phyloP scores from a whole-genome alignment of 176 grass and related monocot genomes.

The Bolboschoenus planiculmis region DNA sequence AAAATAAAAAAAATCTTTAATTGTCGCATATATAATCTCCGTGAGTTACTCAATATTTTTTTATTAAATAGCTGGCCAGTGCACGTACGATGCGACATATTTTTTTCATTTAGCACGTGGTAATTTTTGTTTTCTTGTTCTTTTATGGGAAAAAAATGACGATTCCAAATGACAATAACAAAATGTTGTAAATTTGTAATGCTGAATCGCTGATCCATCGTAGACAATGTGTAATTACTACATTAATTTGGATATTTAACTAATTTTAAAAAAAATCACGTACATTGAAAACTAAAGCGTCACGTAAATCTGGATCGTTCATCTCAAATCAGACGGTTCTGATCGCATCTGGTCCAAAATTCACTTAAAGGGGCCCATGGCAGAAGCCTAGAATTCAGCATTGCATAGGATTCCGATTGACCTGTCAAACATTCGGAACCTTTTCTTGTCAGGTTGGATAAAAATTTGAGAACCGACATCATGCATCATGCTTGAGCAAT shows the following conservation, averaged over 20 bases:
- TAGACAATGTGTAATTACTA: background rate
- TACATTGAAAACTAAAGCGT: background rate
- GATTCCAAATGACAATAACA: background rate
- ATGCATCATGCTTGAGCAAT: too few species aligned
- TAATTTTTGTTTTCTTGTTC: background rate
- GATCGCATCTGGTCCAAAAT: background rate
- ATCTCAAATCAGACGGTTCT: background rate
- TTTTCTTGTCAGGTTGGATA: background rate
- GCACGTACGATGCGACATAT: background rate
- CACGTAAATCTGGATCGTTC: background rate
- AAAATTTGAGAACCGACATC: background rate
- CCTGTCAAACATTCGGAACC: background rate
- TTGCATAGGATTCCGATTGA: background rate
- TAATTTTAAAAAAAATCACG: too few species aligned
- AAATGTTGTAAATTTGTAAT: background rate
- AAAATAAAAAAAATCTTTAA: too few species aligned
- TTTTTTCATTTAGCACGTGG: background rate
- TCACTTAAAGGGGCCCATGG: background rate
- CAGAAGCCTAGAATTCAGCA: background rate
- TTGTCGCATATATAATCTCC: background rate
- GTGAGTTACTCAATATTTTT: background rate
- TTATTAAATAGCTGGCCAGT: background rate
- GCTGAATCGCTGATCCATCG: too few species aligned
- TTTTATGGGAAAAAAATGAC: background rate
- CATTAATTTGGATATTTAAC: background rate